Base-by-base conservation (phyloP, 202 grass and related monocot genomes). In the Alloteropsis angusta region DNA sequence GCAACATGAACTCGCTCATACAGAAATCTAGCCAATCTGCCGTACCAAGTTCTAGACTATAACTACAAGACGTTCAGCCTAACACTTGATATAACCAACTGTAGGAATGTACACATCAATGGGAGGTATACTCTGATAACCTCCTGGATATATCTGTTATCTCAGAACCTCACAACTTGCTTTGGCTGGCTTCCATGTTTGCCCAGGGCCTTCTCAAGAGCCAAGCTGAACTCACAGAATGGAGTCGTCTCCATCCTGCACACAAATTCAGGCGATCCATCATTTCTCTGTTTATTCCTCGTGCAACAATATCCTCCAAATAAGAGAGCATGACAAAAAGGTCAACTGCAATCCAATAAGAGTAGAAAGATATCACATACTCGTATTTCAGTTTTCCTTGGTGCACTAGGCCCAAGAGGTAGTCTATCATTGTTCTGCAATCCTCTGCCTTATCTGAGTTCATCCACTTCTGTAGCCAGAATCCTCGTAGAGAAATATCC, bases 381-480 rank as follows among this genome's bases (percentile, higher is more conserved):
- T 90, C 91, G 2, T 97, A 97, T 88, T 92, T 92, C 14, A 94
- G 87, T 84, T 92, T 72, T 46, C 91, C 94, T 70, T 67, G 68
- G 4, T 83, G 85, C 81, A 97, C 91, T 43, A 92, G 84, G 72
- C 37, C 63, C 77, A 97, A 72, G 21, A 97, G 77, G 64, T 88
- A 86, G 68, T 93, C 94, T 73, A 97, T 88, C 88, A 88, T 84
- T 44, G 18, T 59, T 85, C 87, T 92, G 65, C 88, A 90, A 37
- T 92, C 91, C 39, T 88, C 79, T 82, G 85, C 66, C 78, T 94
- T 92, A 21, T 92, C 94, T 62, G 87, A 88, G 65, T 54, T 91
- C 85, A 94, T 78, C 87, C 89, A 94, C 80, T 90, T 94, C 79
- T 94, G 91, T 49, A 97, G 77, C 94, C 89, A 97, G 80, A 97